Conservation (phyloP, 2,329 filamentous ascomycete species). For the Pseudocercospora cruenta region DNA sequence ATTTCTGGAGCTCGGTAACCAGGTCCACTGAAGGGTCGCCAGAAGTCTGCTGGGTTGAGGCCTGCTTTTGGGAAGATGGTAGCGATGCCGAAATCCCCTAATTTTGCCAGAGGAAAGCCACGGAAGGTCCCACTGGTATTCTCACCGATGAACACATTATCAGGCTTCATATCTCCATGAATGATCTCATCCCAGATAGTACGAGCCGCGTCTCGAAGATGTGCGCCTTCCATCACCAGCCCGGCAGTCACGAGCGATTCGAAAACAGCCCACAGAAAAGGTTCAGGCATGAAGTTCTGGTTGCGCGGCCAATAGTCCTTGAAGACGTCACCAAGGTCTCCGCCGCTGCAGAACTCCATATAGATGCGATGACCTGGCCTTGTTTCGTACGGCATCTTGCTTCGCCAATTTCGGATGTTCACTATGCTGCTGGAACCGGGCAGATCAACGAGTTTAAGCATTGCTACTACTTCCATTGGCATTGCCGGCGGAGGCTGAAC, state of each 20-base stretch:
- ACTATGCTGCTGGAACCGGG: neutral
- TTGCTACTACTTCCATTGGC: neutral
- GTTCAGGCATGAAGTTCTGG: slow-evolving; percentile 4
- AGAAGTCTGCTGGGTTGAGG: neutral
- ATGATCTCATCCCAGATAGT: slow-evolving; percentile 8
- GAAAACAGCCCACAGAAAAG: slow-evolving; percentile 14
- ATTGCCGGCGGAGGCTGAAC: neutral
- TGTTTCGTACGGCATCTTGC: neutral
- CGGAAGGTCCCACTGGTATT: slow-evolving; percentile 3
- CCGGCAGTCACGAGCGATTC: slow-evolving; percentile 14
- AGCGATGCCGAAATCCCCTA: slow-evolving; percentile 14
- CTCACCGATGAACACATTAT: slow-evolving; percentile 9
- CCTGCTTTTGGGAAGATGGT: neutral
- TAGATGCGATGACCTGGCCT: neutral
- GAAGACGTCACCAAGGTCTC: neutral
- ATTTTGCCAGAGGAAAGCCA: slow-evolving; percentile 12
- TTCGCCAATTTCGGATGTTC: neutral
- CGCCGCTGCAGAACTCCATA: neutral
- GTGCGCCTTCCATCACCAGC: slow-evolving; percentile 11
- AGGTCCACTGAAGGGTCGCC: neutral
- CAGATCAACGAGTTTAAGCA: neutral
- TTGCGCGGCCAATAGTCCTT: neutral
- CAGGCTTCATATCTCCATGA: slow-evolving; percentile 14
- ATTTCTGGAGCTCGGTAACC: neutral
- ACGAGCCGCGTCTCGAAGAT: slow-evolving; percentile 2